Conservation (phyloP, 2,329 filamentous ascomycete genomes). For the Ophiostoma pallidulum region DNA sequence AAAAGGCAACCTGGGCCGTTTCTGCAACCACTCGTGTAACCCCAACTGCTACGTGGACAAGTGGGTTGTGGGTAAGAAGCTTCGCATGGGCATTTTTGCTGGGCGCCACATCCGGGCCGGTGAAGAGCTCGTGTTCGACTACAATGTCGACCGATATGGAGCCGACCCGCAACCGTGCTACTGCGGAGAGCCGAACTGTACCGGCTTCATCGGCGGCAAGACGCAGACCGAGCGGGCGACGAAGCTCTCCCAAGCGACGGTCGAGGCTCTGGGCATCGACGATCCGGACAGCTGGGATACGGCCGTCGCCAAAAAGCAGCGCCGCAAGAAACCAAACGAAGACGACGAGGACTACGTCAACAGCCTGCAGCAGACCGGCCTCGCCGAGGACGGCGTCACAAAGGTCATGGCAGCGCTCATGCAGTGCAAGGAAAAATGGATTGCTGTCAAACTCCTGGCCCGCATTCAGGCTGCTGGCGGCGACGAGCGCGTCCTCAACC, state of each 20-base stretch:
- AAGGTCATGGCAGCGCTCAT: constrained; percentile 95
- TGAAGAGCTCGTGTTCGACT: constrained; percentile 97
- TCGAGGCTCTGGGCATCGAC: constrained; percentile 92
- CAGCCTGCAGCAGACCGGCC: constrained; percentile 67
- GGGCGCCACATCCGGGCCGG: constrained; percentile 74
- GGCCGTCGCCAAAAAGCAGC: constrained; percentile 76
- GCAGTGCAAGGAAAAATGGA: constrained; percentile 99
- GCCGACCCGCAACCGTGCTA: constrained; percentile 96
- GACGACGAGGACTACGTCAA: constrained; percentile 95
- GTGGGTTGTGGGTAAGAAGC: constrained; percentile 94
- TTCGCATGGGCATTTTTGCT: constrained; percentile 98
- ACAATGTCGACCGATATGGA: constrained; percentile 97
- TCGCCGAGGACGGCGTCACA: constrained; percentile 75
- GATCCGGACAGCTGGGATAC: constrained; percentile 89
- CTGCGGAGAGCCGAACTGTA: constrained; percentile 88
- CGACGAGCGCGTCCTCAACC: constrained; percentile 77
- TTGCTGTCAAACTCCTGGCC: constrained; percentile 84
- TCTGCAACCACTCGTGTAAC: constrained; percentile 98
- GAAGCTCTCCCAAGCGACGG: constrained; percentile 78
- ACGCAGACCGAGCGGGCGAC: constrained; percentile 94
- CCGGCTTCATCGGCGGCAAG: constrained; percentile 93
- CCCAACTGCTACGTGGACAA: constrained; percentile 99
- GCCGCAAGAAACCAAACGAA: constrained; percentile 84
- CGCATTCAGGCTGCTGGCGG: constrained; percentile 73
- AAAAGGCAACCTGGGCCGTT: constrained; percentile 88